These are phyloP conservation scores for Penicillium paradoxum DNA, from an alignment of 495 filamentous ascomycete species.

Conservation along the genomic window DNA sequence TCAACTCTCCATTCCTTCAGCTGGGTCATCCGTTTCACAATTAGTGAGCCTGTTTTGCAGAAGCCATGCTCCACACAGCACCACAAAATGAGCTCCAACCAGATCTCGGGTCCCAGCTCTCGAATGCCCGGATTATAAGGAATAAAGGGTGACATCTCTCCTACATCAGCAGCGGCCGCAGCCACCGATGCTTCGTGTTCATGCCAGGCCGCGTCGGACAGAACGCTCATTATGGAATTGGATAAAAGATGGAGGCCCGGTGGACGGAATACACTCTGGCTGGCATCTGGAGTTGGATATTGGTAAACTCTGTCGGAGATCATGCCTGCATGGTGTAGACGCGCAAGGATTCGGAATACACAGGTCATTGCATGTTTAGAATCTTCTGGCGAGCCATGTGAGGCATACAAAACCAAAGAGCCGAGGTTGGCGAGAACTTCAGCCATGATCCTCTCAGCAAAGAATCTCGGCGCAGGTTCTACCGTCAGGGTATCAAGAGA, in stretches of 20 bases:
- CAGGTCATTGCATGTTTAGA: constrained; percentile 49
- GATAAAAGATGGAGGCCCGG: constrained; percentile 55
- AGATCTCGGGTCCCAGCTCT: constrained; percentile 54
- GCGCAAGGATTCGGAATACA: constrained; percentile 55
- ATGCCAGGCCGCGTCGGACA: constrained; percentile 59
- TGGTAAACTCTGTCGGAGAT: constrained; percentile 58
- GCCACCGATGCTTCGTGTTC: constrained; percentile 45
- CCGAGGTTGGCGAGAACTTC: constrained; percentile 42
- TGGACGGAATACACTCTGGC: constrained; percentile 45
- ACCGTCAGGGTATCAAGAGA: constrained; percentile 24
- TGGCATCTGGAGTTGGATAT: constrained; percentile 29
- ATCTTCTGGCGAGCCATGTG: constrained; percentile 35
- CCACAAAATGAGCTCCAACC: constrained; percentile 65
- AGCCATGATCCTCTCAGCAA: constrained; percentile 22
- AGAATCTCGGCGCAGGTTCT: constrained; percentile 20
- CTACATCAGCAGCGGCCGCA: constrained; percentile 39
- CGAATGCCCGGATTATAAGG: constrained; percentile 47
- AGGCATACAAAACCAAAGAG: constrained; percentile 49
- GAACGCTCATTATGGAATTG: constrained; percentile 52
- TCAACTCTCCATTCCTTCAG: constrained; percentile 35
- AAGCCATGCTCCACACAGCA: constrained; percentile 60
- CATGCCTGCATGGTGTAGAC: constrained; percentile 53
- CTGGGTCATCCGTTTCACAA: constrained; percentile 40
- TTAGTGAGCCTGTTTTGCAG: constrained; percentile 46
- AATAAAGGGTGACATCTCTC: constrained; percentile 48